Conservation (phyloP, 1,139 yeast species). For the Candida pseudoviswanathii region DNA sequence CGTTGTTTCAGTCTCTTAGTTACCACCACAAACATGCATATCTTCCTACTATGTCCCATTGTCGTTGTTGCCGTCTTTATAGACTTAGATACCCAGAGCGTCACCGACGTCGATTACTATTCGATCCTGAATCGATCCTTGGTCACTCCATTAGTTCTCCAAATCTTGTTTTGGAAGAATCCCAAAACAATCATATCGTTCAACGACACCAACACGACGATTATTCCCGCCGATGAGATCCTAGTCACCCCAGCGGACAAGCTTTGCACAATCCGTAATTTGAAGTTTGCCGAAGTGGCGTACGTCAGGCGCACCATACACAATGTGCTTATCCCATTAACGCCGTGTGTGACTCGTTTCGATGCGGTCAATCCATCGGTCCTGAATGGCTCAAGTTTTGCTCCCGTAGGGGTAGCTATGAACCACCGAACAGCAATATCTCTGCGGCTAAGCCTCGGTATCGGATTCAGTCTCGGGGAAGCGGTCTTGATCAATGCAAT, state of each 20-base stretch:
- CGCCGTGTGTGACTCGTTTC: slow-evolving; percentile 12
- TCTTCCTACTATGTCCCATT: background rate
- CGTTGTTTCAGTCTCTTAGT: background rate
- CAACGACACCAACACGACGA: slow-evolving; percentile 12
- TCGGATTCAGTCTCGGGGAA: slow-evolving; percentile 4
- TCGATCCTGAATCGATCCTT: background rate
- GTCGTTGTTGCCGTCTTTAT: background rate
- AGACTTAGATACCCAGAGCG: slow-evolving; percentile 1
- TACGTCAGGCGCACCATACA: background rate
- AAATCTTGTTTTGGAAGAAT: slow-evolving; percentile 5
- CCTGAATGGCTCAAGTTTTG: background rate
- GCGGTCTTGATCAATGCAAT: slow-evolving; percentile 4
- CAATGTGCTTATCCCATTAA: slow-evolving; percentile 10
- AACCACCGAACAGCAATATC: slow-evolving; percentile 9
- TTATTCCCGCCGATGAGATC: slow-evolving; percentile 12
- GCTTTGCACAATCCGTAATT: background rate
- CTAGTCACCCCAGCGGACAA: background rate
- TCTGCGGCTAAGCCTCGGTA: slow-evolving; percentile 5
- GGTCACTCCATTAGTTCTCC: slow-evolving; percentile 2
- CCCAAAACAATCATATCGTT: slow-evolving; percentile 11
- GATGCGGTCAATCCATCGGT: background rate
- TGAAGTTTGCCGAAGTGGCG: slow-evolving; percentile 10
- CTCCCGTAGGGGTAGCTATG: slow-evolving; percentile 7
- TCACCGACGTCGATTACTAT: background rate
- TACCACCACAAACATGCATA: background rate